A percentile compares a stretch with the other conserved stretches of the same genome.
phyloP scores from a whole-genome alignment of 2,329 filamentous ascomycete species.

The Pseudocercospora eumusae region DNA sequence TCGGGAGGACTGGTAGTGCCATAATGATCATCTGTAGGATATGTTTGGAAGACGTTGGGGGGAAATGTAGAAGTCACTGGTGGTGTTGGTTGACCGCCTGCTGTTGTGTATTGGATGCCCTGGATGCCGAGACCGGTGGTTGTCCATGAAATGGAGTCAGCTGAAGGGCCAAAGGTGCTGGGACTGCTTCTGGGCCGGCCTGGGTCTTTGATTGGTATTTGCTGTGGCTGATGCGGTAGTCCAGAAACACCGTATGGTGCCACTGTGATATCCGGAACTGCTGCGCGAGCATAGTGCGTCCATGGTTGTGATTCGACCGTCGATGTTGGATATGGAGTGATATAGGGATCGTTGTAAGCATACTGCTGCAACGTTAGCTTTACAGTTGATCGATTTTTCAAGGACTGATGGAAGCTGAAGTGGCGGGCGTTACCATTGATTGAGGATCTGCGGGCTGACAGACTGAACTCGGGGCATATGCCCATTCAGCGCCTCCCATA shows the following conservation, averaged over 20 bases:
- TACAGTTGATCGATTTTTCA: not conserved
- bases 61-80: conserved; percentile 39
- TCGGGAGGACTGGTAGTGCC: conserved; percentile 37
- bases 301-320: conserved; percentile 39
- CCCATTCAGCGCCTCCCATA: conserved; percentile 35
- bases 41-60: conserved; percentile 37
- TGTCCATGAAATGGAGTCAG: conserved; percentile 44
- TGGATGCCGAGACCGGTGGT: conserved; percentile 45
- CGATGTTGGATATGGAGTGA: conserved; percentile 40
- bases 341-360: conserved; percentile 38
- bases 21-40: conserved; percentile 34
- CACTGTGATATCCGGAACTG: conserved; percentile 33
- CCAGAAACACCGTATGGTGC: conserved; percentile 20
- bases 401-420: not conserved
- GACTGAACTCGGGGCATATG: conserved; percentile 36
- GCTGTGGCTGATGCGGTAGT: conserved; percentile 23
- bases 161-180: conserved; percentile 45
- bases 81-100: conserved; percentile 34
- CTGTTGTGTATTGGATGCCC: conserved; percentile 39
- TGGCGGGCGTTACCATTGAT: conserved; percentile 3
- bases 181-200: conserved; percentile 47
- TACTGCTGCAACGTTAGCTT: conserved; percentile 29
- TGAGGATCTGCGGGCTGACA: conserved; percentile 23
- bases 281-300: conserved; percentile 32
- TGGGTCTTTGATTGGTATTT: conserved; percentile 33